Percentiles rank a stretch among this genome's conserved stretches.
phyloP scores from a whole-genome alignment of 2,329 filamentous ascomycete genomes.

The Fusarium citri region DNA sequence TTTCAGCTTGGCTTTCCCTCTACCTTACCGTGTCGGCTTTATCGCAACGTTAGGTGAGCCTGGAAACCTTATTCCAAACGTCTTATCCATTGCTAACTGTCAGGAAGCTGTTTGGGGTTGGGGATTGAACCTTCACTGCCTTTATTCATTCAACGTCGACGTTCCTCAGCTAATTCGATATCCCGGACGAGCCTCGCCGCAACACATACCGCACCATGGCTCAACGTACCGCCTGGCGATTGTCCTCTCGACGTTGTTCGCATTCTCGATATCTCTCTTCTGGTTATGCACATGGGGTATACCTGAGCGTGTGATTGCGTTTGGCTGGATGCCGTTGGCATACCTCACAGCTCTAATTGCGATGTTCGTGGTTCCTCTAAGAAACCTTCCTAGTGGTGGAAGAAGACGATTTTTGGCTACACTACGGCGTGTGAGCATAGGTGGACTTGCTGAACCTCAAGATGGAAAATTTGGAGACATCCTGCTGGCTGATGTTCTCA shows the following conservation, averaged over 20 bases:
- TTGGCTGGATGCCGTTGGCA: conserved; percentile 87
- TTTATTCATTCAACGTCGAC: conserved; percentile 84
- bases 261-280: conserved; percentile 80
- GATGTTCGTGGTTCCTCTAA: conserved; percentile 79
- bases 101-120: conserved; percentile 89
- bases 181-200: conserved; percentile 75
- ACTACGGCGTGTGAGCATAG: conserved; percentile 81
- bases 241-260: conserved; percentile 78
- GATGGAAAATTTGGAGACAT: conserved; percentile 97
- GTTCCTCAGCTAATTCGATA: conserved; percentile 89
- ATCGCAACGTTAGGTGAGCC: conserved; percentile 83
- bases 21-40: conserved; percentile 89
- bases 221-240: conserved; percentile 89
- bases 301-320: conserved; percentile 75
- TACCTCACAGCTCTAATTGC: conserved; percentile 80
- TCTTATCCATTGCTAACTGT: conserved; percentile 18
- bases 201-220: conserved; percentile 79
- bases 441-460: conserved; percentile 85
- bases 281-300: conserved; percentile 83
- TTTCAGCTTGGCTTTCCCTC: conserved; percentile 86
- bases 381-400: conserved; percentile 74
- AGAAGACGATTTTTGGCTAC: conserved; percentile 80
- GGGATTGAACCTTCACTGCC: conserved; percentile 90
- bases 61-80: background rate
- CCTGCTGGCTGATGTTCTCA: conserved; percentile 91